Base-by-base conservation (phyloP, 2,329 filamentous ascomycete species). In the Lachnellula hyalina region DNA sequence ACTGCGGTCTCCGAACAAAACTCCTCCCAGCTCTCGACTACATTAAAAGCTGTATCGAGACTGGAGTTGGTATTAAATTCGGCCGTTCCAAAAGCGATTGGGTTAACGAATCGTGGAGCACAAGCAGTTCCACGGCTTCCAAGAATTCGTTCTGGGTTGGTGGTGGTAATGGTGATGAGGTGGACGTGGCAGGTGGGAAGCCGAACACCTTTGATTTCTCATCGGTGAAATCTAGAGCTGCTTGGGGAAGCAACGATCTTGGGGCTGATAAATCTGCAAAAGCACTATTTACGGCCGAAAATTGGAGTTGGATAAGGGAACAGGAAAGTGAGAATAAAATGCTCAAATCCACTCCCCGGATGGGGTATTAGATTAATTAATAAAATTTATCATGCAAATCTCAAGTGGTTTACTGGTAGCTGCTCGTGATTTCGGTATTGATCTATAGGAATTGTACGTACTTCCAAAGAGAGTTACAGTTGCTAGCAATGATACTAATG, bases 1-100 rank as follows among this genome's bases (percentile, higher is more conserved):
- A 90, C 68, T 92, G 88, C 65, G 88, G 88, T 1, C 74, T 89
- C 38, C 75, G 86, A 45, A 83, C 81, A 3, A 77, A 83, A 17
- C 70, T 90, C 3, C 72, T 87, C 40, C 85, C 86, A 7, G 77
- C 88, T 3, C 69, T 90, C 15, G 84, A 87, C 52, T 80, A 84
- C 51, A 71, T 91, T 32, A 77, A 82, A 54, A 69, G 74, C n/a
- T 78, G 83, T 72, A 68, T 85, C 4, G 75, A 76, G 45, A 56
- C 52, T 11, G 63, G 64, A 3, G 52, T 64, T 3, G 65, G 65
- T 1, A 61, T 68, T 12, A 59, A 58, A 14, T 52, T 64, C 11
- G 57, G 52, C n/a, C 48, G 56, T 1, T 62, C 58, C 42, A 67
- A 65, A 35, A 58, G 53, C 9, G 63, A 62, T 34, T 58, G 61